Percentiles rank a stretch among this genome's conserved stretches.
Conservation (phyloP, 352 stramenopile species). For the Globisporangium irregulare region DNA sequence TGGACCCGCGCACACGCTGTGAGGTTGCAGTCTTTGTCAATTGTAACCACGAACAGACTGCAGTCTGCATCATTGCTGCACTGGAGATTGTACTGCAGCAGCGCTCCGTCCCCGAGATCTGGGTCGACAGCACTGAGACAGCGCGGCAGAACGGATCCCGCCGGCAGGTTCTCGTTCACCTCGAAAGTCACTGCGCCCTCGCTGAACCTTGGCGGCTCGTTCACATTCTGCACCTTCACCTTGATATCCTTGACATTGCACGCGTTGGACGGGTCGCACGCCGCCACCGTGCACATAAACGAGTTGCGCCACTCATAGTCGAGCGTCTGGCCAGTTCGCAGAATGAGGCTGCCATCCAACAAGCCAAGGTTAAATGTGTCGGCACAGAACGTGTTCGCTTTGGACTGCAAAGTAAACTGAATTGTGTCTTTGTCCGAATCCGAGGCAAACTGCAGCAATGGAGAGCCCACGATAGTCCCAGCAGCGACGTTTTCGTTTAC, state of each 20-base stretch:
- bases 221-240: conserved; percentile 46
- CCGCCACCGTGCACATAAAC: conserved; percentile 48
- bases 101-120: conserved; percentile 35
- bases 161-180: conserved; percentile 34
- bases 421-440: conserved; percentile 48
- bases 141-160: conserved; percentile 16
- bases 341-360: conserved; percentile 24
- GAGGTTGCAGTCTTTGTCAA: conserved; percentile 38
- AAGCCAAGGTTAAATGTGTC: conserved; percentile 44
- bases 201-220: conserved; percentile 44
- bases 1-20: conserved; percentile 37
- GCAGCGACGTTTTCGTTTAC: conserved; percentile 40
- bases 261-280: conserved; percentile 48
- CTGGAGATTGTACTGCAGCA: conserved; percentile 37
- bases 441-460: conserved; percentile 25
- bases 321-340: conserved; percentile 25
- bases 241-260: conserved; percentile 42
- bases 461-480: conserved; percentile 23
- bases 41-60: conserved; percentile 28
- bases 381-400: conserved; percentile 40
- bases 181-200: conserved; percentile 28
- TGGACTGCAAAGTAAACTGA: conserved; percentile 48
- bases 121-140: conserved; percentile 43
- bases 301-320: conserved; percentile 39
- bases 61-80: conserved; percentile 34